Conservation (phyloP, 371 early-diverging fungal species). For the Sporodiniella umbellata region DNA sequence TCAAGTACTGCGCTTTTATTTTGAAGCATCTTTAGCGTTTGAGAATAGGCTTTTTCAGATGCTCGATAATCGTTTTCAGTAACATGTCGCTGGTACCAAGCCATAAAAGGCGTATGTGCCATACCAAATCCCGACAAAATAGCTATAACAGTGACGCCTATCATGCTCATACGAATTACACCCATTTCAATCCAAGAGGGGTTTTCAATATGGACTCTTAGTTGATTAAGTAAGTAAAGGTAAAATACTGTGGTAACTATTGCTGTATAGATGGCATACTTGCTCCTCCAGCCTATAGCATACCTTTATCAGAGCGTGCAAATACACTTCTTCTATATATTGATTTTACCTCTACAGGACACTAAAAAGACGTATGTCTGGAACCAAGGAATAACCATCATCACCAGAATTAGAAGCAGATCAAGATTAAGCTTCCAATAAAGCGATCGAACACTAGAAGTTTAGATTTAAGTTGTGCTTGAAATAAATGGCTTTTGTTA, state of each 20-base stretch:
- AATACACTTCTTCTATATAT: too few relatives aligned
- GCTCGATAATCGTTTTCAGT: constrained; percentile 29
- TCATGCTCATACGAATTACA: constrained; percentile 78
- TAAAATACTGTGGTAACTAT: constrained; percentile 54
- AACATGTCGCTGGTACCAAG: constrained; percentile 32
- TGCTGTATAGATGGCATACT: constrained; percentile 34
- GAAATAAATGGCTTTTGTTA: constrained; percentile 20
- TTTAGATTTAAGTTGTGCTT: too few relatives aligned
- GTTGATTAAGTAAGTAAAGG: constrained; percentile 67
- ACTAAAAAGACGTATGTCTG: constrained; percentile 67
- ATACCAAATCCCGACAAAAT: constrained; percentile 94
- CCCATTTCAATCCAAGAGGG: constrained; percentile 58
- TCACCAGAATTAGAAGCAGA: constrained; percentile 61
- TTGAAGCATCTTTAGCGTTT: constrained; percentile 25
- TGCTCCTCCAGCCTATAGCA: constrained; percentile 26
- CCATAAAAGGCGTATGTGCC: constrained; percentile 82
- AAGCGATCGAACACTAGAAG: constrained; percentile 61
- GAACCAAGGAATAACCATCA: constrained; percentile 73
- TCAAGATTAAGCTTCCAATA: constrained; percentile 76
- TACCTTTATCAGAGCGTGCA: neutral
- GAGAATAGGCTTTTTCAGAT: constrained; percentile 37
- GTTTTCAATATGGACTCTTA: constrained; percentile 23
- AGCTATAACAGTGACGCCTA: constrained; percentile 92
- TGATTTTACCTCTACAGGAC: constrained; percentile 25
- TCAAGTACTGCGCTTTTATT: constrained; percentile 19